A percentile compares a stretch with the other conserved stretches of the same genome.
These are phyloP conservation scores for Penicillium hordei DNA, from an alignment of 2,329 filamentous ascomycete genomes.

Conservation along the genomic window DNA sequence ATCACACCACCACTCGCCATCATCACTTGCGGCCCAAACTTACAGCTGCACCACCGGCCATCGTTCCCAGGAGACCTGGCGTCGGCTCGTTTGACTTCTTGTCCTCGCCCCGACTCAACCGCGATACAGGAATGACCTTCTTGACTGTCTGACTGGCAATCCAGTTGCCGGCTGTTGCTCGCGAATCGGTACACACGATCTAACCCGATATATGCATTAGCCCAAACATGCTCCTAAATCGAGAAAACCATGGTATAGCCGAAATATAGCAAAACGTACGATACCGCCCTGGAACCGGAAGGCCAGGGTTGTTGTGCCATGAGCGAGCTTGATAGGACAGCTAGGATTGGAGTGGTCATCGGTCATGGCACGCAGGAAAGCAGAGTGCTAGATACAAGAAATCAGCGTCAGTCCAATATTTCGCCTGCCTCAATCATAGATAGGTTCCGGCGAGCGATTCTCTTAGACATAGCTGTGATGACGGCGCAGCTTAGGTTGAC, in stretches of 20 bases:
- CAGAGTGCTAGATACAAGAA: slow-evolving; percentile 63
- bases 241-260: not conserved
- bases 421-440: not conserved
- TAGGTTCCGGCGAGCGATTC: not conserved
- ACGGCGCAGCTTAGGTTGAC: slow-evolving; percentile 14
- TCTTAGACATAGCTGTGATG: slow-evolving; percentile 9
- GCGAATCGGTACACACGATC: slow-evolving; percentile 95
- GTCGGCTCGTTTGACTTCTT: slow-evolving; percentile 35
- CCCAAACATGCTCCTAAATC: not conserved
- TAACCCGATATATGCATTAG: slow-evolving; percentile 17
- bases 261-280: slow-evolving; percentile 32
- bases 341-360: slow-evolving; percentile 96
- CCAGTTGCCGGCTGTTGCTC: slow-evolving; percentile 97
- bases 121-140: slow-evolving; percentile 75
- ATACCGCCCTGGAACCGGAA: slow-evolving; percentile 99
- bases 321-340: slow-evolving; percentile 98
- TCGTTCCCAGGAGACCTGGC: slow-evolving; percentile 76
- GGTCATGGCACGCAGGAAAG: slow-evolving; percentile 94
- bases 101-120: slow-evolving; percentile 42
- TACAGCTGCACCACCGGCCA: slow-evolving; percentile 95
- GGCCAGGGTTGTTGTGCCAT: slow-evolving; percentile 95
- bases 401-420: slow-evolving; percentile 6
- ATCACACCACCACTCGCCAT: not conserved
- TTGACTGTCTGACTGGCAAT: slow-evolving; percentile 99
- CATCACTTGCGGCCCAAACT: slow-evolving; percentile 31